Evolutionary conservation across 441 rosid genomes (phyloP), one percentile per base, ranked within the genome.

Genomic region (Iberis amara): DNA sequence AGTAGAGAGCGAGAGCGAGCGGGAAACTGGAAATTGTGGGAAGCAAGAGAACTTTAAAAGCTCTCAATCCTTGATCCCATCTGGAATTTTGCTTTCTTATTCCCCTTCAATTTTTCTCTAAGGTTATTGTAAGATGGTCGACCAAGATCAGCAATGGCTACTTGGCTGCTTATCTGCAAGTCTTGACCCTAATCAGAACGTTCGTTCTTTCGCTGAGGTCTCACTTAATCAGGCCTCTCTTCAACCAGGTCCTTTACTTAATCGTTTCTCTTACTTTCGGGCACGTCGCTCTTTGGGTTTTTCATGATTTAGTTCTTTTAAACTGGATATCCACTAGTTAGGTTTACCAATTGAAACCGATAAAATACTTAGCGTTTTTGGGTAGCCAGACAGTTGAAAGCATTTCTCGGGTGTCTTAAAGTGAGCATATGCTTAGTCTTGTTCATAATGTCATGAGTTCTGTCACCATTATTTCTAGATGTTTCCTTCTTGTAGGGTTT

Each of bases 111-210:
- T n/a, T n/a, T n/a, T n/a, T n/a, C 44, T 56, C 42, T 30, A 3
- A 4, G 7, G 47, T 11, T 58, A 3, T 30, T 47, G 6, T 26
- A 31, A 66, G 46, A 65, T 56, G 36, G 71, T 78, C 39, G 96
- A 86, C 75, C 78, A 76, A 70, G 96, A 92, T 69, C 96, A 86
- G 70, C 86, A 88, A 50, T 92, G 99, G 99, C 79, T 92, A 4
- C 77, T 84, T 36, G 82, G 77, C 57, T 88, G 96, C 78, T 76
- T 92, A 65, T 73, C 83, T 55, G 92, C 96, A 38, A 86, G 89
- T 37, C 91, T 92, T 15, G 96, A 92, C 68, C 94, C 88, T 55
- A 79, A 70, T 72, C 85, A 77, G 51, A 83, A 77, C 50, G 80
- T 84, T 69, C 94, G 96, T 50, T 84, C 95, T 27, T 88, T 82